Conservation (phyloP, 129 eudicot species). For the Flaveria linearis region DNA sequence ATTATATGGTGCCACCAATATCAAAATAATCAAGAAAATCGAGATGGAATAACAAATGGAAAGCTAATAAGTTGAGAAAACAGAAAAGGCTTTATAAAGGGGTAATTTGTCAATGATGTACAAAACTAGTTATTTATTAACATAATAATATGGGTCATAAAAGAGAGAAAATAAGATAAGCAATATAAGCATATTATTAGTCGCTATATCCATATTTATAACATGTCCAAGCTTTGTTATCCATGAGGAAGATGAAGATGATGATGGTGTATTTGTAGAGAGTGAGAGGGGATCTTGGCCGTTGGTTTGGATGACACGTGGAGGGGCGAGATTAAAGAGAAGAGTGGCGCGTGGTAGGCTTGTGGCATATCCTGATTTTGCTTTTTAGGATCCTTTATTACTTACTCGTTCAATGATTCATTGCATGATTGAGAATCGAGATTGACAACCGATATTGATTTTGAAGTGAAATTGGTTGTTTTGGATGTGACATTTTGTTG, state of each 20-base stretch:
- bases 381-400: background rate
- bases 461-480: too few species aligned
- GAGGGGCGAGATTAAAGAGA: constrained; percentile 28
- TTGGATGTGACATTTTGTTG: too few species aligned
- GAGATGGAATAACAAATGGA: background rate
- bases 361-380: background rate
- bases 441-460: background rate
- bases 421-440: background rate
- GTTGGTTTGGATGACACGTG: constrained; percentile 47
- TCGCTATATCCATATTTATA: too few species aligned
- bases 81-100: too few species aligned
- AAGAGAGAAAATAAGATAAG: too few species aligned
- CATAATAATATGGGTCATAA: too few species aligned
- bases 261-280: background rate
- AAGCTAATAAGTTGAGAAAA: background rate
- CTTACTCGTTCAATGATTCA: background rate
- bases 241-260: constrained; percentile 21
- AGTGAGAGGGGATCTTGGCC: constrained; percentile 16
- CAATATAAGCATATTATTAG: too few species aligned
- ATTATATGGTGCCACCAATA: background rate
- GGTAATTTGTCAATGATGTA: too few species aligned
- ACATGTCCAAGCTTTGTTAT: too few species aligned
- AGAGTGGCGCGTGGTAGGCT: constrained; percentile 9
- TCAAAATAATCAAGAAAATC: background rate
- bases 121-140: too few species aligned